phyloP scores from a whole-genome alignment of 176 grass and related monocot species.

The Avena eriantha region DNA sequence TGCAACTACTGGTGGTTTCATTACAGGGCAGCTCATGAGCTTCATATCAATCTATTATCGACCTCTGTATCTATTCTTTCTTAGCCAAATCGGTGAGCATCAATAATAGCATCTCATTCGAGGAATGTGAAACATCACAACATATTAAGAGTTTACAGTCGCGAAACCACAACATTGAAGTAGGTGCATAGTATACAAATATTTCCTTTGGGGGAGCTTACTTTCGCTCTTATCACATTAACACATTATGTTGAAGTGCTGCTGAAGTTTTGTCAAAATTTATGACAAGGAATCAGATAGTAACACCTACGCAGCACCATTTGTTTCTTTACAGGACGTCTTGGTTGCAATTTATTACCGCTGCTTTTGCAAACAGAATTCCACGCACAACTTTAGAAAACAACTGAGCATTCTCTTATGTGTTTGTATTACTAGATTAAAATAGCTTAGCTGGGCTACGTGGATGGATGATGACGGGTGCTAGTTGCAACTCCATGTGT shows the following conservation, averaged over 20 bases:
- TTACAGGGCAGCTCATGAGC: no score
- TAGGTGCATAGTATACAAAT: not conserved
- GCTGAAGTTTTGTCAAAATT: not conserved
- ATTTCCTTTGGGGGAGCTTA: not conserved
- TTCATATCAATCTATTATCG: no score
- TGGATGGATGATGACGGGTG: not conserved
- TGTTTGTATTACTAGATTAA: not conserved
- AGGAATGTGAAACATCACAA: constrained; percentile 17
- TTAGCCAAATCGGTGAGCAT: not conserved
- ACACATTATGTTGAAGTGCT: not conserved
- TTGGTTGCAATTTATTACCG: not conserved
- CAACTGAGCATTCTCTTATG: constrained; percentile 1
- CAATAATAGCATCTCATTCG: constrained; percentile 15
- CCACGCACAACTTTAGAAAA: not conserved
- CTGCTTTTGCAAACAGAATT: constrained; percentile 3
- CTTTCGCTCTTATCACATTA: not conserved
- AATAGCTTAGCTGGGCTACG: not conserved
- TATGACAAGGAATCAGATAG: constrained; percentile 20
- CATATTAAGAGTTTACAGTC: not conserved
- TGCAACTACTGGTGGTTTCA: no score
- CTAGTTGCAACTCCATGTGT: not conserved
- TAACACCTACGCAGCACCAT: not conserved
- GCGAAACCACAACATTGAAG: not conserved
- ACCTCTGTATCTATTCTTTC: no score
- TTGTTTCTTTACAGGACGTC: not conserved